Percentiles rank a stretch among this genome's conserved stretches.
phyloP scores from a whole-genome alignment of 768 basidiomycete genomes.

The Ramaria rubella region DNA sequence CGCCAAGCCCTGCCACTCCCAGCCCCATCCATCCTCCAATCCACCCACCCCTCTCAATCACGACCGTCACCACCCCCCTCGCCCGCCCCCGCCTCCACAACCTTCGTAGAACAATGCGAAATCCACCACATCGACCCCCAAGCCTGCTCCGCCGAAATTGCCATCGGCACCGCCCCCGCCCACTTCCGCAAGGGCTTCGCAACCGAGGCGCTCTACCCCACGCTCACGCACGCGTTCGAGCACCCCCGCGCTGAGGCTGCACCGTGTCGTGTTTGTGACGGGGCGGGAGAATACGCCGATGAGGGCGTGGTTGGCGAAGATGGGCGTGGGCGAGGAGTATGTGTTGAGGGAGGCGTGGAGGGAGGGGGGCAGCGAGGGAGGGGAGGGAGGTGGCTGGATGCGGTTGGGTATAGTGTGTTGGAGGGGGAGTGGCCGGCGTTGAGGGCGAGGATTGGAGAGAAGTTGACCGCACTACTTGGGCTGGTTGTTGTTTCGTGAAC shows the following conservation, averaged over 20 bases:
- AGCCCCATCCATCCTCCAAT: no score
- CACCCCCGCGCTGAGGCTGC: constrained; percentile 28
- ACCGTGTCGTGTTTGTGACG: constrained; percentile 38
- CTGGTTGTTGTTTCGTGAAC: no score
- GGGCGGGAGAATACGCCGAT: constrained; percentile 36
- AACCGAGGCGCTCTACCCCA: constrained; percentile 38
- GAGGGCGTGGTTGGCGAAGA: constrained; percentile 39
- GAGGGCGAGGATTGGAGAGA: no score
- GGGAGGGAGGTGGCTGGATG: no score
- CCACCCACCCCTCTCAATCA: no score
- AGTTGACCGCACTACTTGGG: no score
- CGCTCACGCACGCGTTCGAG: constrained; percentile 38
- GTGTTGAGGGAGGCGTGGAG: constrained; percentile 26
- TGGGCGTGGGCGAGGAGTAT: constrained; percentile 34
- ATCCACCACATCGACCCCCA: constrained; percentile 33
- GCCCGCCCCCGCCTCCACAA: no score
- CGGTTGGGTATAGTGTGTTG: no score
- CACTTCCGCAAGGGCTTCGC: constrained; percentile 31
- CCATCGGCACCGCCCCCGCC: constrained; percentile 35
- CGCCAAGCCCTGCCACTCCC: no score
- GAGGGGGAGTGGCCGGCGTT: no score
- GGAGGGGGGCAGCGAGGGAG: no score
- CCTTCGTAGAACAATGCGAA: constrained; percentile 33
- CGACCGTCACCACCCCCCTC: no score
- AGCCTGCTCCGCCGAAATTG: constrained; percentile 32